Evolutionary conservation across 139 green algal genomes (phyloP), one percentile per base, ranked within the genome.

Genomic region (Ettlia oleoabundans): DNA sequence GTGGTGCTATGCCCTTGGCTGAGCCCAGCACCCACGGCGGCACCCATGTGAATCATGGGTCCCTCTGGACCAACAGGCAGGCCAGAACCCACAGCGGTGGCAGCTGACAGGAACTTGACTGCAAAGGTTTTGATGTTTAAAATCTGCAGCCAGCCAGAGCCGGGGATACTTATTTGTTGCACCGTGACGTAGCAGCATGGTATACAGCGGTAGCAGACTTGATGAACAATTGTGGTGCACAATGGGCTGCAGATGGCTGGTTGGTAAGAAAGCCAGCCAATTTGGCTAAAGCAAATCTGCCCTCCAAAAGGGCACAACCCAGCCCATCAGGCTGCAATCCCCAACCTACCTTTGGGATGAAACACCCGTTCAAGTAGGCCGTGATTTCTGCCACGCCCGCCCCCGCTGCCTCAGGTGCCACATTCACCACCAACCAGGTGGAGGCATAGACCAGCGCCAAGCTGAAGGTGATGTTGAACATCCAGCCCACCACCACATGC

Each of bases 1-100:
- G 92, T 96, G 22, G 94, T 97, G 69, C 92, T 96, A 85, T 97
- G 91, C 30, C 93, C 92, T 83, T 96, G 94, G 58, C 74, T 90
- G 33, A 98, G 84, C 21, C 91, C 94, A 1, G 89, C 87, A 93
- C 74, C 87, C n/a, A 78, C 76, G 15, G 82, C 85, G 28, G 94
- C 94, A 0, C 94, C 95, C 28, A 98, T 95, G 89, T 98, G 94
- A 40, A 98, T 92, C 79, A 98, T 94, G 42, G 94, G 94, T 9
- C 94, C 94, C 86, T 98, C 94, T 1, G 94, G 94, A 1, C 94
- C 94, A 7, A 97, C 93, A 3, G 94, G 94, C 75, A 98, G 86
- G 0, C 94, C 94, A 2, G 82, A 88, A 2, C 89, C 92, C 73
- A 98, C 94, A 3, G 92, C 92, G 28, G 92, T 68, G 0, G 86